Percentiles rank a stretch among this genome's conserved stretches.
Conservation (phyloP, 2,329 filamentous ascomycete species). For the Elsinoe fawcettii region DNA sequence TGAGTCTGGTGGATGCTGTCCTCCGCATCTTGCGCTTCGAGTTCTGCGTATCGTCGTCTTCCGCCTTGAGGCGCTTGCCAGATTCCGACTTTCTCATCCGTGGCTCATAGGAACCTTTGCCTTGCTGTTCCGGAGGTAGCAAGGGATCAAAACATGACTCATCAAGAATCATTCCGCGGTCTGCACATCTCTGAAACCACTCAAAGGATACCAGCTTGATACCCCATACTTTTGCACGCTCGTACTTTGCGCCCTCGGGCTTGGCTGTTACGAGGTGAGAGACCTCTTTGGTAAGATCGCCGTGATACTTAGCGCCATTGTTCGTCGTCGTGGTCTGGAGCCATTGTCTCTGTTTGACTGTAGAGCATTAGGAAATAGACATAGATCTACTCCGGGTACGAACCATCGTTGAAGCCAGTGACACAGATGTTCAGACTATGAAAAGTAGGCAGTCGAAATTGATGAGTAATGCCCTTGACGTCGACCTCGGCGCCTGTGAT, state of each 20-base stretch:
- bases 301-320: conserved; percentile 77
- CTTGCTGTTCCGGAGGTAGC: conserved; percentile 62
- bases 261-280: conserved; percentile 79
- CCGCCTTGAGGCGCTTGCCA: conserved; percentile 53
- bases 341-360: conserved; percentile 57
- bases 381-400: conserved; percentile 19
- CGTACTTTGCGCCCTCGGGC: conserved; percentile 82
- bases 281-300: conserved; percentile 75
- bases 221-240: conserved; percentile 74
- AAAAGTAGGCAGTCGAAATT: conserved; percentile 58
- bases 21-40: conserved; percentile 71
- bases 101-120: conserved; percentile 60
- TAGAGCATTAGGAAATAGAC: not conserved
- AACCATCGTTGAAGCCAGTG: conserved; percentile 62
- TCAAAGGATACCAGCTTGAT: conserved; percentile 71
- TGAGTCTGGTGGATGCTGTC: conserved; percentile 76
- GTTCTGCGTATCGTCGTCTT: conserved; percentile 25
- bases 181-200: conserved; percentile 78
- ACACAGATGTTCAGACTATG: conserved; percentile 57
- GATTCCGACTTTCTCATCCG: conserved; percentile 33
- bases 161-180: conserved; percentile 83
- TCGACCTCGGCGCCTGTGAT: conserved; percentile 69
- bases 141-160: conserved; percentile 76
- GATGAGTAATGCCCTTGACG: conserved; percentile 58
- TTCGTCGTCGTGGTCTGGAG: conserved; percentile 60